Evolutionary conservation across 73 alveolate genomes (phyloP), one percentile per base, ranked within the genome.

Genomic region (Paramecium octaurelia): DNA sequence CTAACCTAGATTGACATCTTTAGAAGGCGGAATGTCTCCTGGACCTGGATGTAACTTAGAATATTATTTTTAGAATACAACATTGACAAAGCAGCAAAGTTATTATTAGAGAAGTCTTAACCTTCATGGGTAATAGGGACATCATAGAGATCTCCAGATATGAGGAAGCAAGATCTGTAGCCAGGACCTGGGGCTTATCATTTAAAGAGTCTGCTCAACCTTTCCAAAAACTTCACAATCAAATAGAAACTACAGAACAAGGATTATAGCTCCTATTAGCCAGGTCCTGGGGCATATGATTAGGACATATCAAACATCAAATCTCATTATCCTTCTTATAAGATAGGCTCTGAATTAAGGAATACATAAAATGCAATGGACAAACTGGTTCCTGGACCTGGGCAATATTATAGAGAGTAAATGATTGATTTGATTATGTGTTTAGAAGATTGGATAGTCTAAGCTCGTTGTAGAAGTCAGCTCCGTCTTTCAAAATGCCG

Each of bases 161-260:
- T 18, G 29, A 23, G 57, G 20, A 80, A 80, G 24, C 12, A 40
- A 44, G 48, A 80, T 44, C 1, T 43, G 16, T 34, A 64, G 31
- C 91, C 91, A 14, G 91, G 91, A 44, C 91, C 91, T 46, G 91
- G 91, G 16, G 43, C 70, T 20, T 80, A 80, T 80, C 46, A 44
- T 11, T 43, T 80, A 48, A 80, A 44, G n/a, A 42, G 64, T 24
- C 31, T 80, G 5, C 34, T 80, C 48, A 44, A 80, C 24, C 5
- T 42, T n/a, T 44, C 43, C 6, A 80, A 80, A 27, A 80, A 80
- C 24, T 80, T 80, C 23, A 80, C 91, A 0, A 14, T 80, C 8
- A 80, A 80, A 80, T 34, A 27, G 50, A 80, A 80, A 44, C 10
- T 46, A 18, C 3, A 18, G n/a, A 48, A 16, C 6, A 80, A 44